Conservation (phyloP, 176 grass and related monocot species). For the Lolium rigidum region DNA sequence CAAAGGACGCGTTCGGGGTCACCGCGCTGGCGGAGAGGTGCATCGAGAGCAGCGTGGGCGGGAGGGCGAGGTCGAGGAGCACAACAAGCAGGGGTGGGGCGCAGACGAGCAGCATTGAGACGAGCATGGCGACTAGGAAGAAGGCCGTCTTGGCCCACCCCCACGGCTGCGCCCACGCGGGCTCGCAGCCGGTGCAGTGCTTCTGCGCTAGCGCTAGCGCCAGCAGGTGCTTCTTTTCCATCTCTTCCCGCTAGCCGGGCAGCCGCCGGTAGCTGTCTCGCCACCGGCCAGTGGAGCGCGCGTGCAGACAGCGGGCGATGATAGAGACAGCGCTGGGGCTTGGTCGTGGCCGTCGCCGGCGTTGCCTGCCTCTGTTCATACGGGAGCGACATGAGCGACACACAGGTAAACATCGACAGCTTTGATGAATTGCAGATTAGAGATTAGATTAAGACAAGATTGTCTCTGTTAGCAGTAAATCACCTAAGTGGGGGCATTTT, state of each 20-base stretch:
- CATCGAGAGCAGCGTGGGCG: slow-evolving; percentile 48
- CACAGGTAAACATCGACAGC: too few species aligned
- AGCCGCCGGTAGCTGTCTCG: not conserved
- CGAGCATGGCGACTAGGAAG: slow-evolving; percentile 78
- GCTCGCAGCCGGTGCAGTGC: slow-evolving; percentile 36
- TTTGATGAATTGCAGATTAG: too few species aligned
- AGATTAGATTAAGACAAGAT: too few species aligned
- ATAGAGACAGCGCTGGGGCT: too few species aligned
- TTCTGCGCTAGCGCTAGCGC: slow-evolving; percentile 38
- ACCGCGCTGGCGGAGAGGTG: not conserved
- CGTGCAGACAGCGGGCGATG: not conserved
- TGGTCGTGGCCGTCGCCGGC: too few species aligned
- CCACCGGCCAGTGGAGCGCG: not conserved
- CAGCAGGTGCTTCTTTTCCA: slow-evolving; percentile 60
- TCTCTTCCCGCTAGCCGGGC: not conserved
- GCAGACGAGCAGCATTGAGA: slow-evolving; percentile 87
- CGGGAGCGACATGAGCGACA: too few species aligned
- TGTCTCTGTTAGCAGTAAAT: too few species aligned
- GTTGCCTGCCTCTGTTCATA: too few species aligned
- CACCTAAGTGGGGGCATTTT: too few species aligned
- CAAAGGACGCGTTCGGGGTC: not conserved
- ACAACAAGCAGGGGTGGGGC: slow-evolving; percentile 82
- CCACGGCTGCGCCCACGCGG: slow-evolving; percentile 61
- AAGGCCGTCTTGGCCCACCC: slow-evolving; percentile 84
- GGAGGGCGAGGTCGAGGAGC: slow-evolving; percentile 83